phyloP scores from a whole-genome alignment of 331 rosid genomes.

The Rosa hybrid region DNA sequence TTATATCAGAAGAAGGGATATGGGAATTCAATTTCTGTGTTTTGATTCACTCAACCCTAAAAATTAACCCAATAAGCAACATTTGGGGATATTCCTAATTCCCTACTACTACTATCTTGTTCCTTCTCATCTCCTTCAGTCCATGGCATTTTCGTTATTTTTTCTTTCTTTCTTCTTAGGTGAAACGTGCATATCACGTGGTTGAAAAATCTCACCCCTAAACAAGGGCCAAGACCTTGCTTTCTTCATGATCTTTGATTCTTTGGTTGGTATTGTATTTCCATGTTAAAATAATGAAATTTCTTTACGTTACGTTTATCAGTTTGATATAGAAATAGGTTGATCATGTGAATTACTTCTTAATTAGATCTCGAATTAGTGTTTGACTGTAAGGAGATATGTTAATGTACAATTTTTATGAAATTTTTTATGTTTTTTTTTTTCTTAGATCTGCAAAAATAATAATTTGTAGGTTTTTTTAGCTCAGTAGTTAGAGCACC shows the following conservation, averaged over 20 bases:
- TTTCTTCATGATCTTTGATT: neutral
- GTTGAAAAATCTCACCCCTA: neutral
- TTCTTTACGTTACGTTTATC: no score
- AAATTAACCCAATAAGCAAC: neutral
- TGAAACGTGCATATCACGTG: slow-evolving; percentile 26
- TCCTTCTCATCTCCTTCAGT: neutral
- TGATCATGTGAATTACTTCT: no score
- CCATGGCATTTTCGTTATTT: slow-evolving; percentile 25
- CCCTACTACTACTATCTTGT: neutral
- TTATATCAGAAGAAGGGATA: slow-evolving; percentile 7
- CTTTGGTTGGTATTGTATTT: neutral
- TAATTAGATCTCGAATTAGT: neutral
- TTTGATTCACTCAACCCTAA: neutral
- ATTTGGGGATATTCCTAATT: slow-evolving; percentile 24
- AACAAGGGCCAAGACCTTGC: neutral
- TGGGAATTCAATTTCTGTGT: neutral
- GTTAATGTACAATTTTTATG: no score
- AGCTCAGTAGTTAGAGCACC: no score
- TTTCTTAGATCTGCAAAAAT: no score
- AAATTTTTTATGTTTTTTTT: no score
- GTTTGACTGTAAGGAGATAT: no score
- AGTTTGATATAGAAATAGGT: no score
- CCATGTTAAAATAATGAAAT: neutral
- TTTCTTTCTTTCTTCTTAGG: neutral
- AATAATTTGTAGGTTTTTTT: no score